phyloP scores from a whole-genome alignment of 108 stramenopile species.

The Pelagomonas calceolata region DNA sequence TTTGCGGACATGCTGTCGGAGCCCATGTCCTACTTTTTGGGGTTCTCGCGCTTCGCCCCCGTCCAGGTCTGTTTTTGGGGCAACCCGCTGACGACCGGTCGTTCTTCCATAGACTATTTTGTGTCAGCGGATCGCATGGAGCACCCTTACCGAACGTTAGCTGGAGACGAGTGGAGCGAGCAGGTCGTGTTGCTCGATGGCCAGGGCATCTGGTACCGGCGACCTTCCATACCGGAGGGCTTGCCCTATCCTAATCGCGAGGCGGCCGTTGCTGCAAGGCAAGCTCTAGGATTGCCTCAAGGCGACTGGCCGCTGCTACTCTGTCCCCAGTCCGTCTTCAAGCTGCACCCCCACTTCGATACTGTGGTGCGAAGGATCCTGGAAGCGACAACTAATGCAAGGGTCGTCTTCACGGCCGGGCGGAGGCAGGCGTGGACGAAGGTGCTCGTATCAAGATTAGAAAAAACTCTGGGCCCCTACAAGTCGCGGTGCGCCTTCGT shows the following conservation, averaged over 20 bases:
- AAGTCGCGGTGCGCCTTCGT: neutral
- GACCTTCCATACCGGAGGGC: neutral
- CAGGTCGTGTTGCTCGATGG: constrained; percentile 42
- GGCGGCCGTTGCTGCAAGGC: neutral
- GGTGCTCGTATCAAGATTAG: constrained; percentile 13
- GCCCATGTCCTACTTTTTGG: constrained; percentile 35
- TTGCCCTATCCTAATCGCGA: neutral
- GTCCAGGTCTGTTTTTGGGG: constrained; percentile 49
- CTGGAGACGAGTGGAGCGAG: constrained; percentile 25
- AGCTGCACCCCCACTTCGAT: constrained; percentile 41
- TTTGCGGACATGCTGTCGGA: constrained; percentile 44
- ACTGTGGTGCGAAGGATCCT: constrained; percentile 26
- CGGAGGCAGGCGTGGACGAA: constrained; percentile 27
- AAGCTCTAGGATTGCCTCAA: neutral
- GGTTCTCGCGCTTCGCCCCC: constrained; percentile 26
- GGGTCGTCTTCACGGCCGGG: constrained; percentile 29
- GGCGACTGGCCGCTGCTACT: constrained; percentile 12
- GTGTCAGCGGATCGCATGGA: constrained; percentile 40
- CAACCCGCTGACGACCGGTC: constrained; percentile 44
- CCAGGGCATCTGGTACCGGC: constrained; percentile 44
- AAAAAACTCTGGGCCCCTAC: neutral
- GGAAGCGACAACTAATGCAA: neutral
- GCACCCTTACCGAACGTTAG: constrained; percentile 21
- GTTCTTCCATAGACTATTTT: constrained; percentile 36
- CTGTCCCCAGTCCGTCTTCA: constrained; percentile 46